Conservation (phyloP, 371 early-diverging fungal genomes). For the Umbelopsis sp. region DNA sequence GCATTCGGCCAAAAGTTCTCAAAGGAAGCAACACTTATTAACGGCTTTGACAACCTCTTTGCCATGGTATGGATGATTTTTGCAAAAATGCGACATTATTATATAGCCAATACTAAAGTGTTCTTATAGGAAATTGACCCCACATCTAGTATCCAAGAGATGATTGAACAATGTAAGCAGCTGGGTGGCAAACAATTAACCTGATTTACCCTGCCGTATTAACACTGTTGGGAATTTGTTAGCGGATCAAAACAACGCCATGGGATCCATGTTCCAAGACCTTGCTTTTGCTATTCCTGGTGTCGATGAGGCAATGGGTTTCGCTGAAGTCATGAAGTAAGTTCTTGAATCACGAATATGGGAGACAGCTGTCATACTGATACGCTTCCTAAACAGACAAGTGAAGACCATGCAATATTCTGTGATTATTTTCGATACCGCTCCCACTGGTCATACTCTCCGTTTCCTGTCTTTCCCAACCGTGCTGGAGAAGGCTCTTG, state of each 20-base stretch:
- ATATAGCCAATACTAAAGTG: neutral
- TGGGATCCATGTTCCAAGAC: slow-evolving; percentile 92
- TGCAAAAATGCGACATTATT: neutral
- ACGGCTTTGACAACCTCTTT: slow-evolving; percentile 92
- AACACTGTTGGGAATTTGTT: slow-evolving; percentile 21
- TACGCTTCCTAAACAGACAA: slow-evolving; percentile 50
- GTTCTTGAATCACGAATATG: slow-evolving; percentile 17
- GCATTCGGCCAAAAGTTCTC: slow-evolving; percentile 98
- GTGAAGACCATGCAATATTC: slow-evolving; percentile 98
- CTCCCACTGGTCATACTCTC: slow-evolving; percentile 99
- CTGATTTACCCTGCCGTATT: too few relatives aligned
- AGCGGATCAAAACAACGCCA: slow-evolving; percentile 78
- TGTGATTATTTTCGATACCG: slow-evolving; percentile 98
- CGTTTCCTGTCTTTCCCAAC: slow-evolving; percentile 97
- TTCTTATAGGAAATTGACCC: slow-evolving; percentile 94
- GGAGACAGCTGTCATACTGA: neutral
- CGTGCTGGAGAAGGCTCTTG: slow-evolving; percentile 95
- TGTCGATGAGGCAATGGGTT: slow-evolving; percentile 99
- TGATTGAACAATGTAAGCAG: slow-evolving; percentile 85
- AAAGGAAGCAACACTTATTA: slow-evolving; percentile 93
- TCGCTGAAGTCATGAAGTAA: slow-evolving; percentile 98
- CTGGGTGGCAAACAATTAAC: too few relatives aligned
- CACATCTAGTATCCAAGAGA: slow-evolving; percentile 93
- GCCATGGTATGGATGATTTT: slow-evolving; percentile 78
- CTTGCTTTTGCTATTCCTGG: slow-evolving; percentile 97